Evolutionary conservation across 208 protist genomes (phyloP), one percentile per base, ranked within the genome.

Genomic region (Acanthamoeba lenticulata): DNA sequence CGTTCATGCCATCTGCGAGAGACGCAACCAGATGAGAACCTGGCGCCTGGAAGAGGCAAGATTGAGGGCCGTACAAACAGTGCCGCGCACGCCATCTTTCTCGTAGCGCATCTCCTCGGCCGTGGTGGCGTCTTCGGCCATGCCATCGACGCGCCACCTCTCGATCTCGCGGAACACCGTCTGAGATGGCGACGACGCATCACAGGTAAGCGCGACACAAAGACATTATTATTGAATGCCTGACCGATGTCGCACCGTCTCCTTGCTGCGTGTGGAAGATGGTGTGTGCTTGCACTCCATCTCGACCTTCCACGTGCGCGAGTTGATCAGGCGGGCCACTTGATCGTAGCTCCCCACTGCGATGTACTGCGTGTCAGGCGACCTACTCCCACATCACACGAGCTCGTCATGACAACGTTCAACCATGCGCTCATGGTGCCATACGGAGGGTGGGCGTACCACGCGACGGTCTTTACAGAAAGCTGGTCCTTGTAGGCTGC

Each of bases 291-390:
- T 90, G 29, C 44, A 90, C n/a, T 90, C 83, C 55, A 69, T 60
- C 55, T 90, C 49, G 5, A 90, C 83, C 34, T 60, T 90, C 83
- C 83, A 90, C 40, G 83, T 90, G 49, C 55, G 55, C 29, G 55
- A 90, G 52, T 90, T 90, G 19, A 90, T 57, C 45, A 90, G 13
- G 15, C 83, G 44, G 0, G 67, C 55, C 44, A 32, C 38, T 67
- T 90, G 83, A 27, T 90, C 83, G 83, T 90, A 90, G 83, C 83
- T 90, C 24, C 83, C 83, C n/a, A 90, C 49, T 9, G 83, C 83
- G 27, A 90, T 60, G 83, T 90, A 90, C 45, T 90, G 83, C 24
- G 83, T 90, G 34, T 90, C 83, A n/a, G 49, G 45, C 17, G 83
- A 90, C 83, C 83, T 69, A 29, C 44, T 13, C 5, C 4, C 13